phyloP scores from a whole-genome alignment of 1,139 yeast genomes.

The Candida tropicalis region DNA sequence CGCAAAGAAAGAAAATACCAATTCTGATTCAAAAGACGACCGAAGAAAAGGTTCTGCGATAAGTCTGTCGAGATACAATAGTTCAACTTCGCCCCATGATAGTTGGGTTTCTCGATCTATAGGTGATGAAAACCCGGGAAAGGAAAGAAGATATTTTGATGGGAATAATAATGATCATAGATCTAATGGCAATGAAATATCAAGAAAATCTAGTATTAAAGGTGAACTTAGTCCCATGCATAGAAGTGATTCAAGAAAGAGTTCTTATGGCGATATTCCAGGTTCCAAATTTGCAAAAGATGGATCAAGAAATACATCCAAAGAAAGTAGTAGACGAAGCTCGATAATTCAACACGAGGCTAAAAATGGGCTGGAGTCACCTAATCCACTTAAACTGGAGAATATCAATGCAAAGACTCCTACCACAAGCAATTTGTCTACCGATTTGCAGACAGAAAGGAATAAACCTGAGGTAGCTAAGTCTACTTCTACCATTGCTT shows the following conservation, averaged over 20 bases:
- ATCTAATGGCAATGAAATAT: conserved; percentile 2
- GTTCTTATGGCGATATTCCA: conserved; percentile 8
- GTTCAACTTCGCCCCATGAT: conserved; percentile 7
- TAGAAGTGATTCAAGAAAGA: conserved; percentile 9
- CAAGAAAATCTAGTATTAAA: conserved; percentile 7
- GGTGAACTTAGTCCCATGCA: not conserved
- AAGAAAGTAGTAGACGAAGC: conserved; percentile 8
- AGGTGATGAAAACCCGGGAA: not conserved
- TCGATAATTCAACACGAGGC: conserved; percentile 1
- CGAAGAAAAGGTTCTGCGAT: conserved; percentile 4
- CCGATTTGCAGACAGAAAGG: not conserved
- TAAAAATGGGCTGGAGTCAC: conserved; percentile 5
- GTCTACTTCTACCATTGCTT: not conserved
- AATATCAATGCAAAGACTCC: not conserved
- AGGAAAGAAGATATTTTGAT: not conserved
- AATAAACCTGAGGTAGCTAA: not conserved
- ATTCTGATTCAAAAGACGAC: conserved; percentile 6
- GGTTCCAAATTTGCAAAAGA: conserved; percentile 3
- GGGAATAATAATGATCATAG: conserved; percentile 3
- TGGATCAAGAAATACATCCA: conserved; percentile 3
- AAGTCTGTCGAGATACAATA: not conserved
- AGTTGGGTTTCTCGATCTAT: conserved; percentile 7
- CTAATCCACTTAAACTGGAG: conserved; percentile 6
- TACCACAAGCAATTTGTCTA: not conserved
- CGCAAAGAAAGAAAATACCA: not conserved